Percentiles rank a stretch among this genome's conserved stretches.
phyloP scores from a whole-genome alignment of 352 stramenopile genomes.

The Globisporangium parvum region DNA sequence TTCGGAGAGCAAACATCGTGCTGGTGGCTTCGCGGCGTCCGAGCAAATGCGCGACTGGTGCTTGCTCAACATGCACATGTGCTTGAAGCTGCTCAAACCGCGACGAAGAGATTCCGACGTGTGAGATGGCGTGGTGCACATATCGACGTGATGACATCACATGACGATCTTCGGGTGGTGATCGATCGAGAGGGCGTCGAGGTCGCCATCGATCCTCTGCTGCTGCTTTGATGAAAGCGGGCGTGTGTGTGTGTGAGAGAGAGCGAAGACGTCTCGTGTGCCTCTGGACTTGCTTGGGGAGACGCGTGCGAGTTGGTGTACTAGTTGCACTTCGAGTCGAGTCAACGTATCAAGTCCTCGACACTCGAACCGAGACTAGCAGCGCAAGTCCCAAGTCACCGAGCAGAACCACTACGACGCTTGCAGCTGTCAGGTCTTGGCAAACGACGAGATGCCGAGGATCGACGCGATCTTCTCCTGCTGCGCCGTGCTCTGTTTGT shows the following conservation, averaged over 20 bases:
- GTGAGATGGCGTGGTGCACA: background rate
- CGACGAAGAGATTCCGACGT: background rate
- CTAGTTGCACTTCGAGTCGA: background rate
- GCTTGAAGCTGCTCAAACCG: no score
- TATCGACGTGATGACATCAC: no score
- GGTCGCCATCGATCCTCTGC: no score
- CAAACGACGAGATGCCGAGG: slow-evolving; percentile 22
- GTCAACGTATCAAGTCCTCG: background rate
- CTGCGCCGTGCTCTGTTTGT: slow-evolving; percentile 45
- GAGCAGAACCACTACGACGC: no score
- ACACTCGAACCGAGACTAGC: background rate
- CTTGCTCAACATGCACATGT: no score
- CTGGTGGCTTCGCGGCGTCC: background rate
- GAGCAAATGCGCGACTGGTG: background rate
- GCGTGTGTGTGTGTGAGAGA: background rate
- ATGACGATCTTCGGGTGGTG: no score
- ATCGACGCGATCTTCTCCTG: slow-evolving; percentile 50
- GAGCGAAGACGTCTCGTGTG: background rate
- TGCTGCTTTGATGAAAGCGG: no score
- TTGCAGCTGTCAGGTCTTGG: background rate
- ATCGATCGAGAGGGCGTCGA: no score
- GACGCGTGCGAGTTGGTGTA: no score
- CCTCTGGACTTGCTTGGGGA: no score
- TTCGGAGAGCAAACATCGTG: slow-evolving; percentile 8
- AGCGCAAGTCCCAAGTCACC: background rate